Base-by-base conservation (phyloP, 495 filamentous ascomycete species). In the Annulohypoxylon nitens region DNA sequence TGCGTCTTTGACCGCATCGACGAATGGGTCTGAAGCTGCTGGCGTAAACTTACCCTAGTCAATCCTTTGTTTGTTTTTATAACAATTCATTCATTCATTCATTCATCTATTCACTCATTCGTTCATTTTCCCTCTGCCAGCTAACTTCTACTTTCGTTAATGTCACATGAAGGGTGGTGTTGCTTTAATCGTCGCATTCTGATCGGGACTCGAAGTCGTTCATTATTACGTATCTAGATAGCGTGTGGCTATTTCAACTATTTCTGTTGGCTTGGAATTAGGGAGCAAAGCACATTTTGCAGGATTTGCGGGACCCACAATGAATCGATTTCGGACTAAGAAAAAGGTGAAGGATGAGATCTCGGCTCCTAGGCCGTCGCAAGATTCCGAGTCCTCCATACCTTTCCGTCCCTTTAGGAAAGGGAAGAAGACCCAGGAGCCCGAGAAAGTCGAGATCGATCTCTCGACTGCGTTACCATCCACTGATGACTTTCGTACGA, bases 401-500 rank as follows among this genome's bases (percentile, higher is more conserved):
- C 74, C 79, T 37, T 89, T 86, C 61, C 89, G 85, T 69, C 87
- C 89, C 41, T 90, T 89, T 71, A 80, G 86, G 62, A 82, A 82
- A 71, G 82, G 83, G 1, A 91, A 90, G 75, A 90, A 90, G 78
- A 79, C 83, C 57, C 86, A 84, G 71, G 78, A 83, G 65, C 83
- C 86, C 71, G 87, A 90, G 75, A 91, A 90, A 78, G 84, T 84
- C 14, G 84, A 93, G 34, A 73, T 98, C 45, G 91, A 98, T 67
- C 81, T 98, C 16, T 79, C 90, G 2, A 83, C 80, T 20, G 95
- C 89, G 4, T 83, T 99, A 4, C 96, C 96, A 2, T 86, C 94
- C 0, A 88, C 84, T 16, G 94, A 98, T 78, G 88, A 98, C 80
- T 98, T 99, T 74, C 91, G 96, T n/a, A 99, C 96, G 5, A 98